Evolutionary conservation across 345 rosid species (phyloP).

Genomic region (Salix arbutifolia): DNA sequence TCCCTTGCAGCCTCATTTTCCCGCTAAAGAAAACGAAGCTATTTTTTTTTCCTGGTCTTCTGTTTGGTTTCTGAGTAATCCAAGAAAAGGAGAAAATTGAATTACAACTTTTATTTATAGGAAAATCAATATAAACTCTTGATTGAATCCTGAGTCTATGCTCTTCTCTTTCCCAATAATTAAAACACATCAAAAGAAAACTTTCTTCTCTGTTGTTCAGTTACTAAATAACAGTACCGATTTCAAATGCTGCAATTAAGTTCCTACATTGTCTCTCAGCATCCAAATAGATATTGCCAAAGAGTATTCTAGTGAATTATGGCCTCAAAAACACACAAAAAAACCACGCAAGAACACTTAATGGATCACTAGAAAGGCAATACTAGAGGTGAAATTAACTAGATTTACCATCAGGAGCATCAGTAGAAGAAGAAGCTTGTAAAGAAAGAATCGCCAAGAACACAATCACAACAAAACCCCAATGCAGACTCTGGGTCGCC

Average conservation of each 20-base stretch:
- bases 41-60: not conserved
- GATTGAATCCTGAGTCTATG: not conserved
- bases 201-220: not conserved
- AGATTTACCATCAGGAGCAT: slow-evolving; percentile 61
- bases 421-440: slow-evolving; percentile 45
- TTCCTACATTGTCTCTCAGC: slow-evolving; percentile 11
- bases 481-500: slow-evolving; percentile 19
- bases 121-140: not conserved
- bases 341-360: not conserved
- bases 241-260: not conserved
- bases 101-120: not conserved
- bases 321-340: not conserved
- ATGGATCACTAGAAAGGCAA: slow-evolving; percentile 7
- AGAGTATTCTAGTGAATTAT: not conserved
- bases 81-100: not conserved
- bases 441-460: slow-evolving; percentile 34
- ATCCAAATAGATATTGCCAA: slow-evolving; percentile 15
- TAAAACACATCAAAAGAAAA: not conserved
- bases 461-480: slow-evolving; percentile 19
- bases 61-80: slow-evolving; percentile 23
- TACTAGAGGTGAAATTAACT: not conserved
- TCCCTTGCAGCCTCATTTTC: not conserved
- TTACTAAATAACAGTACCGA: not conserved
- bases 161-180: not conserved
- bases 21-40: not conserved